Percentiles rank a stretch among this genome's conserved stretches.
phyloP scores from a whole-genome alignment of 148 eudicot species.

The Fagopyrum homotropicum region DNA sequence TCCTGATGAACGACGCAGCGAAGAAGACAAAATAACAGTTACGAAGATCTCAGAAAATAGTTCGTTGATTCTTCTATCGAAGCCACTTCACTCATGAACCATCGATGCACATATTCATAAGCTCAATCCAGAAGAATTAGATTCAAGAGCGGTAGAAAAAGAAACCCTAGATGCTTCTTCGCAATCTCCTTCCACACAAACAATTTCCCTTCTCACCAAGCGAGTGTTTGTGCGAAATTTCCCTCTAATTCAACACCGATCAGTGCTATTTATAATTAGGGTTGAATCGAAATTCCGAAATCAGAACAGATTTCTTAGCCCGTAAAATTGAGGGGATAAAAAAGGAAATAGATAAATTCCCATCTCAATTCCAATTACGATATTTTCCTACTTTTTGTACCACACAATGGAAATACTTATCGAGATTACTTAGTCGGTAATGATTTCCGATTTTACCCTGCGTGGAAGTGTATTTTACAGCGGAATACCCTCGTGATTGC shows the following conservation, averaged over 20 bases:
- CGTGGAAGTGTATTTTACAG: too few species aligned
- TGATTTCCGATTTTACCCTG: too few species aligned
- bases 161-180: background rate
- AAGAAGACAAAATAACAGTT: conserved; percentile 2
- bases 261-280: background rate
- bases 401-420: too few species aligned
- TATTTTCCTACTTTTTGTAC: too few species aligned
- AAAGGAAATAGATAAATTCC: too few species aligned
- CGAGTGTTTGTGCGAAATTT: background rate
- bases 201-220: conserved; percentile 1
- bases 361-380: too few species aligned
- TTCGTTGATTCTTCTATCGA: background rate
- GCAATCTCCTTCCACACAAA: conserved; percentile 2
- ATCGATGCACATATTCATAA: background rate
- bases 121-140: background rate
- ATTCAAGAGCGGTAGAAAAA: background rate
- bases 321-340: too few species aligned
- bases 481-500: too few species aligned
- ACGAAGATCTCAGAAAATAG: too few species aligned
- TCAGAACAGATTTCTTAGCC: too few species aligned
- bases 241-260: background rate
- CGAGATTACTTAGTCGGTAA: too few species aligned
- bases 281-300: background rate
- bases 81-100: background rate
- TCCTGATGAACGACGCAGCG: background rate